phyloP scores from a whole-genome alignment of 129 eudicot genomes.

The Kitagawia praeruptora region DNA sequence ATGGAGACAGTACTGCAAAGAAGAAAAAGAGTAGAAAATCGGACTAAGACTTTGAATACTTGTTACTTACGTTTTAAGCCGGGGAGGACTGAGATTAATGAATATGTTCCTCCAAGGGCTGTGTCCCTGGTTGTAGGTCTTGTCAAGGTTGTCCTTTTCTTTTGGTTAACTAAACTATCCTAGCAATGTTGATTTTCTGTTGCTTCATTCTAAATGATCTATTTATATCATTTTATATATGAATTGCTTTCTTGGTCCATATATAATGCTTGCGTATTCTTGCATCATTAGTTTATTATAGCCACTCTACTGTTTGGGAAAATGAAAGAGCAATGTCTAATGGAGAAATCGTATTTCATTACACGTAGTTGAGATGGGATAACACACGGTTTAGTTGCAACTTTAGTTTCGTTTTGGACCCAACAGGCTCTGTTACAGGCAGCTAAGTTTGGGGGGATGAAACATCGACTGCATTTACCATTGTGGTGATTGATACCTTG shows the following conservation, averaged over 20 bases:
- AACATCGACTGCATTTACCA: too few species aligned
- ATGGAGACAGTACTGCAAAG: slow-evolving; percentile 51
- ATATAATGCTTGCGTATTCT: neutral
- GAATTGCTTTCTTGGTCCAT: neutral
- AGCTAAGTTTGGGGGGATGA: too few species aligned
- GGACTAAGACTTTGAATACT: neutral
- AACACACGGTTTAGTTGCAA: too few species aligned
- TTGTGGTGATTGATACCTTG: too few species aligned
- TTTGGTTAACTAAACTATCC: neutral
- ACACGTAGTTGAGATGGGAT: too few species aligned
- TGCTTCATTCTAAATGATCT: neutral
- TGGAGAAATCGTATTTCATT: neutral
- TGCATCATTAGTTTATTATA: neutral
- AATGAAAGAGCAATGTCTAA: neutral
- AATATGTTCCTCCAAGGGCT: neutral
- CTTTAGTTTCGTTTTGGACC: too few species aligned
- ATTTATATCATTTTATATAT: neutral
- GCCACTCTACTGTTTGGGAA: too few species aligned
- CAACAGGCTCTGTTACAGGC: too few species aligned
- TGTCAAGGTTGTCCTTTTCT: neutral
- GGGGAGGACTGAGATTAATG: neutral
- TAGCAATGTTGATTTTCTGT: neutral
- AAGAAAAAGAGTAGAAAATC: slow-evolving; percentile 39
- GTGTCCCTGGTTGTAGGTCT: neutral
- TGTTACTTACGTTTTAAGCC: neutral